Conservation (phyloP, 805 yeast species). For the Lipomyces sp. region DNA sequence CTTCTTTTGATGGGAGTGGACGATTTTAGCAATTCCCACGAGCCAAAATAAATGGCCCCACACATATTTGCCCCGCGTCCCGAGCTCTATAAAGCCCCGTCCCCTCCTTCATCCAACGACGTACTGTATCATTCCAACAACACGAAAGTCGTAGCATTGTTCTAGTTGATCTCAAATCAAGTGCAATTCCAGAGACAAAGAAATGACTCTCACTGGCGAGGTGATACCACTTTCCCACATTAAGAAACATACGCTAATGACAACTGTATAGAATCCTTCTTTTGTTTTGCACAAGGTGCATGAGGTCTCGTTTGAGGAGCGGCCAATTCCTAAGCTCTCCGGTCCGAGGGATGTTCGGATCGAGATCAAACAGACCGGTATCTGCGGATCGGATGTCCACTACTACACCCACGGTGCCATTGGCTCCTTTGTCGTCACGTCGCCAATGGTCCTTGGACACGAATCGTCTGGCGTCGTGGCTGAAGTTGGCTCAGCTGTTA, state of each 20-base stretch:
- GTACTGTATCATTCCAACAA: not conserved
- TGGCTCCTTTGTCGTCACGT: conserved; percentile 72
- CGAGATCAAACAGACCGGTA: conserved; percentile 80
- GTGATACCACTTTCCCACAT: not conserved
- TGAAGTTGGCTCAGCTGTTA: conserved; percentile 70
- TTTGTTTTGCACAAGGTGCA: conserved; percentile 66
- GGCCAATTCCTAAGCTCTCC: conserved; percentile 65
- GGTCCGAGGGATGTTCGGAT: conserved; percentile 74
- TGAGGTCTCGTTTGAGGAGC: conserved; percentile 66
- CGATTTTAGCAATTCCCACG: not conserved
- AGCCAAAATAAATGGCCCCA: too few relatives aligned
- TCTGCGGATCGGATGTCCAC: conserved; percentile 75
- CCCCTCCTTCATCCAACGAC: not conserved
- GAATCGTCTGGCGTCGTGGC: conserved; percentile 80
- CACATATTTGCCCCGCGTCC: not conserved
- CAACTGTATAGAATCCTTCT: conserved; percentile 52
- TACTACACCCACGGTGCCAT: conserved; percentile 79
- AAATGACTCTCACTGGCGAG: conserved; percentile 6
- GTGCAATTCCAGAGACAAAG: not conserved
- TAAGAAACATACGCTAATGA: not conserved
- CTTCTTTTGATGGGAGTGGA: not conserved
- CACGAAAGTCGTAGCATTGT: conserved; percentile 10
- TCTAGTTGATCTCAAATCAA: not conserved
- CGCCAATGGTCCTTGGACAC: conserved; percentile 88
- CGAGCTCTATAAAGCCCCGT: not conserved